phyloP scores from a whole-genome alignment of 2,329 filamentous ascomycete species.

The Bretziella fagacearum region DNA sequence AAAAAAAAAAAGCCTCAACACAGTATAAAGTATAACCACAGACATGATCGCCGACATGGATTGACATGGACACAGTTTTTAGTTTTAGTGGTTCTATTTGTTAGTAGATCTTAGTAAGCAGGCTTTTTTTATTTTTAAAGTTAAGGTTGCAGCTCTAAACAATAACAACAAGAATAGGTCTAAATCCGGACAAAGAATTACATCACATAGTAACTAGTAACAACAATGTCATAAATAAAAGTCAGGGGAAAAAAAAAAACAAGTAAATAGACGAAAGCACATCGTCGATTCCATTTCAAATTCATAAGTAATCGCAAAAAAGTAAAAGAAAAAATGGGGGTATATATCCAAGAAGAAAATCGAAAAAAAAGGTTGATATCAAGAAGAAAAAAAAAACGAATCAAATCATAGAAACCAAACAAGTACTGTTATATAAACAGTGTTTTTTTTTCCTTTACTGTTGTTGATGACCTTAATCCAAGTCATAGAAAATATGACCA shows the following conservation, averaged over 20 bases:
- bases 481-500: neutral
- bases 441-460: too few relatives aligned
- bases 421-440: neutral
- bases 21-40: too few relatives aligned
- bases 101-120: neutral
- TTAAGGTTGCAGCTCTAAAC: neutral
- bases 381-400: constrained; percentile 1
- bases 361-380: neutral
- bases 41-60: neutral
- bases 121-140: too few relatives aligned
- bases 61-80: neutral
- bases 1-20: too few relatives aligned
- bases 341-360: constrained; percentile 5
- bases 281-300: neutral
- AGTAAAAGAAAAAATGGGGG: constrained; percentile 1
- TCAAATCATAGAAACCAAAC: neutral
- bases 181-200: neutral
- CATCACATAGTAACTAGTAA: neutral
- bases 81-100: neutral
- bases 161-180: neutral
- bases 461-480: too few relatives aligned
- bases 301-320: neutral
- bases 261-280: neutral
- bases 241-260: neutral
- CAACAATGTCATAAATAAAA: neutral